These are phyloP conservation scores for Penicillium sp. DNA, from an alignment of 2,329 filamentous ascomycete species.

Conservation along the genomic window DNA sequence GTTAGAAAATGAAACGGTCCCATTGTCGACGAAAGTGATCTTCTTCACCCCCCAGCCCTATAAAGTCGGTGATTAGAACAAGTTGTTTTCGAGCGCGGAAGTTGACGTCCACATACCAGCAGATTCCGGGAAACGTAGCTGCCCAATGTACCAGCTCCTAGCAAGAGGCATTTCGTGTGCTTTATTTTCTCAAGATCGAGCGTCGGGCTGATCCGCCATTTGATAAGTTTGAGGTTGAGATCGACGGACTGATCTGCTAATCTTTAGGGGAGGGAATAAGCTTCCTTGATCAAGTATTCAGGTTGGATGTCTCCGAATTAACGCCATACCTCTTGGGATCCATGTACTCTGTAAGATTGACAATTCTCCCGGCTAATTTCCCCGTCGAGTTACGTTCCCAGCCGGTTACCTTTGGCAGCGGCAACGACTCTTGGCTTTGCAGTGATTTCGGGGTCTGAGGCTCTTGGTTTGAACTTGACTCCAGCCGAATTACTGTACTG, in stretches of 20 bases:
- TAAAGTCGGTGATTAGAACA: conserved; percentile 5
- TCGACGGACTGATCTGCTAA: conserved; percentile 93
- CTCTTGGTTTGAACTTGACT: conserved; percentile 32
- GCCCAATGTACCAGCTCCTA: conserved; percentile 89
- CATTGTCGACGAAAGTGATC: conserved; percentile 95
- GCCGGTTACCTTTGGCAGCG: conserved; percentile 84
- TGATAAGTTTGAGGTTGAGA: conserved; percentile 96
- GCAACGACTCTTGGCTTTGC: conserved; percentile 1
- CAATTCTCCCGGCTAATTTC: conserved; percentile 73
- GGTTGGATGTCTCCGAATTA: not conserved
- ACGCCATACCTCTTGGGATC: conserved; percentile 64
- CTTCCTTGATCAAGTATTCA: not conserved
- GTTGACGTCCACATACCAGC: conserved; percentile 50
- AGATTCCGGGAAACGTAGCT: conserved; percentile 90
- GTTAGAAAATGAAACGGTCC: conserved; percentile 90
- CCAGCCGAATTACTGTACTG: conserved; percentile 71
- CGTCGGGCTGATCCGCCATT: conserved; percentile 90
- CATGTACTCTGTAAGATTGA: conserved; percentile 89
- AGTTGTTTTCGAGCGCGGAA: not conserved
- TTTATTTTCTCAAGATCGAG: conserved; percentile 87
- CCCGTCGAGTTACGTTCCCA: conserved; percentile 84
- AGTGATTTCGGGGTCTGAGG: conserved; percentile 27
- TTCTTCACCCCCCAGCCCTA: conserved; percentile 88
- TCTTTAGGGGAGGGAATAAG: conserved; percentile 25
- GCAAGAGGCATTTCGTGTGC: conserved; percentile 79